Evolutionary conservation across 306 rosid species (phyloP).

Genomic region (Adenanthera pavonina): DNA sequence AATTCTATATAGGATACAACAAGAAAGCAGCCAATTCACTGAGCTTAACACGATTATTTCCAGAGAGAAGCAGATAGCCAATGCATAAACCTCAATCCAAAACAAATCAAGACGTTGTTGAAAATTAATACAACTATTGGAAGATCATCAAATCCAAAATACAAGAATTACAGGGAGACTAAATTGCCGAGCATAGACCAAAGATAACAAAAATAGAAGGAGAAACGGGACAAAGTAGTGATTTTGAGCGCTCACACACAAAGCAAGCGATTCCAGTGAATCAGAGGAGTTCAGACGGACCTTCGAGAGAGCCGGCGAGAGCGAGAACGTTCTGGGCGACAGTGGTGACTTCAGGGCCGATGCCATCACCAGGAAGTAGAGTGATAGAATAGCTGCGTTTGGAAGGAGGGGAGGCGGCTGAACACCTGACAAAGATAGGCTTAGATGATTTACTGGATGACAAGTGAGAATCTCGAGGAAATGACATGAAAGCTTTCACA

Average conservation of each 20-base stretch:
- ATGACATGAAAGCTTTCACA: constrained; percentile 31
- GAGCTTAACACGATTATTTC: background rate
- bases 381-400: constrained; percentile 72
- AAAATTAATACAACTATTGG: background rate
- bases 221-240: background rate
- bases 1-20: background rate
- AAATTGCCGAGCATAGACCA: background rate
- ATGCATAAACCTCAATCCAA: background rate
- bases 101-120: background rate
- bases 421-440: constrained; percentile 49
- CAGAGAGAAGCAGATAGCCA: background rate
- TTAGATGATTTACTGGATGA: constrained; percentile 24
- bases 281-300: constrained; percentile 32
- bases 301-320: constrained; percentile 72
- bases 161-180: background rate
- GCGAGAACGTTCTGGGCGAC: constrained; percentile 82
- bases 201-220: background rate
- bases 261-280: background rate
- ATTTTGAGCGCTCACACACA: background rate
- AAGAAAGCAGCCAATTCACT: background rate
- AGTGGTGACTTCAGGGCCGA: constrained; percentile 88
- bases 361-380: constrained; percentile 90
- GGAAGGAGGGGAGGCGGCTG: constrained; percentile 54
- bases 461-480: constrained; percentile 15
- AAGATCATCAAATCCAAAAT: background rate